Evolutionary conservation across 805 yeast genomes (phyloP).

Genomic region (Cyberlindnera amylophila): DNA sequence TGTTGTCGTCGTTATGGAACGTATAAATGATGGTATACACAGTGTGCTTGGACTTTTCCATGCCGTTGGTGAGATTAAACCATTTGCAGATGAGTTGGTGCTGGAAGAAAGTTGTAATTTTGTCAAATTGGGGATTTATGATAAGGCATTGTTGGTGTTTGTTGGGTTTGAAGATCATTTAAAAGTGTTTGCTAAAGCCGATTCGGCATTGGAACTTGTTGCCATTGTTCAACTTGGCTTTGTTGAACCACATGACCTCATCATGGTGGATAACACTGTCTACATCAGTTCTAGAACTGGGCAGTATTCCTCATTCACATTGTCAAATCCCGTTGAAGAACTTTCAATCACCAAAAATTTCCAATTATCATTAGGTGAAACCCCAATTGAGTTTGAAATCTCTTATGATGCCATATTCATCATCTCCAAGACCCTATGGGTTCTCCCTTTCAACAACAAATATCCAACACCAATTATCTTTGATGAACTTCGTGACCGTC

Average conservation of each 20-base stretch:
- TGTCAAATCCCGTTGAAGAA: neutral
- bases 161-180: slow-evolving; percentile 9
- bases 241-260: slow-evolving; percentile 22
- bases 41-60: slow-evolving; percentile 1
- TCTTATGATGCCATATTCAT: slow-evolving; percentile 14
- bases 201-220: neutral
- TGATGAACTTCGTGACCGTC: slow-evolving; percentile 18
- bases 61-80: slow-evolving; percentile 10
- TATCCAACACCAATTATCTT: slow-evolving; percentile 20
- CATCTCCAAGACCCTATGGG: slow-evolving; percentile 23
- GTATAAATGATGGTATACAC: neutral
- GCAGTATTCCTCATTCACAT: slow-evolving; percentile 7
- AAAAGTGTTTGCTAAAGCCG: slow-evolving; percentile 2
- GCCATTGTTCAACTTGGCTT: neutral
- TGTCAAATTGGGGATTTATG: slow-evolving; percentile 16
- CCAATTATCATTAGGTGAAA: slow-evolving; percentile 9
- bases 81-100: slow-evolving; percentile 2
- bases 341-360: neutral
- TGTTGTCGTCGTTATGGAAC: slow-evolving; percentile 12
- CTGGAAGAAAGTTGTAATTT: slow-evolving; percentile 14
- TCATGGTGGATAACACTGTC: slow-evolving; percentile 12
- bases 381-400: slow-evolving; percentile 19
- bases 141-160: slow-evolving; percentile 7
- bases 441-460: slow-evolving; percentile 3
- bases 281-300: slow-evolving; percentile 25